phyloP scores from a whole-genome alignment of 2,329 filamentous ascomycete species.

The Trichoderma arundinaceum region DNA sequence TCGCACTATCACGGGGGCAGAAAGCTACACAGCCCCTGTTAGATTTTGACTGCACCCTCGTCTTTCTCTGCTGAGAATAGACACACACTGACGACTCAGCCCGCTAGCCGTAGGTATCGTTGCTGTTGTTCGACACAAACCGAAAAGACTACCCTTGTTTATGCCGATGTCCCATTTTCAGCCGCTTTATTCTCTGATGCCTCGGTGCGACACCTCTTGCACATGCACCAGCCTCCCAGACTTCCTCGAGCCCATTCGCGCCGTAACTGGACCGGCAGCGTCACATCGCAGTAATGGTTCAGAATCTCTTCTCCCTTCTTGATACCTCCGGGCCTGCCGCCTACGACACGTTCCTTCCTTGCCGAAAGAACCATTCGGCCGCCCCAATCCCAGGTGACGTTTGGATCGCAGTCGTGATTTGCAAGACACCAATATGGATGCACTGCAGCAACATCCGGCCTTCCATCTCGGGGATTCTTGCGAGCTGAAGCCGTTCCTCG shows the following conservation, averaged over 20 bases:
- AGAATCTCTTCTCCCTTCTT: constrained; percentile 82
- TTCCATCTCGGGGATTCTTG: constrained; percentile 75
- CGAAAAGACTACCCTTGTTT: background rate
- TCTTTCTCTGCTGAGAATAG: constrained; percentile 5
- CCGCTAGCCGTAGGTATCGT: background rate
- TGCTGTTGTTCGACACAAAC: background rate
- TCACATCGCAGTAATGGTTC: constrained; percentile 93
- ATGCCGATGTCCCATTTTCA: constrained; percentile 14
- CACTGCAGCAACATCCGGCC: constrained; percentile 89
- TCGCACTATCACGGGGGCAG: background rate
- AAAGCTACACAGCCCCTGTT: constrained; percentile 10
- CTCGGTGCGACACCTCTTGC: constrained; percentile 79
- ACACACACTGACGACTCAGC: constrained; percentile 4
- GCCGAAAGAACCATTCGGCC: constrained; percentile 75
- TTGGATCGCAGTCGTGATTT: constrained; percentile 95
- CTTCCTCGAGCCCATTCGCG: constrained; percentile 89
- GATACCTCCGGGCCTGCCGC: constrained; percentile 63
- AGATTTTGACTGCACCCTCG: background rate
- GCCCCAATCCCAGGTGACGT: constrained; percentile 93
- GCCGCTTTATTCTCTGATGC: constrained; percentile 44
- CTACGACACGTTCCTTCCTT: constrained; percentile 61
- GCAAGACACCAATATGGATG: constrained; percentile 96
- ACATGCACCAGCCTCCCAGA: constrained; percentile 88
- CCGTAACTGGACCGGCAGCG: constrained; percentile 75
- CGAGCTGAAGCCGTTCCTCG: constrained; percentile 89